Evolutionary conservation across 2,329 filamentous ascomycete genomes (phyloP), one percentile per base, ranked within the genome.

Genomic region (Colletotrichum magnum): DNA sequence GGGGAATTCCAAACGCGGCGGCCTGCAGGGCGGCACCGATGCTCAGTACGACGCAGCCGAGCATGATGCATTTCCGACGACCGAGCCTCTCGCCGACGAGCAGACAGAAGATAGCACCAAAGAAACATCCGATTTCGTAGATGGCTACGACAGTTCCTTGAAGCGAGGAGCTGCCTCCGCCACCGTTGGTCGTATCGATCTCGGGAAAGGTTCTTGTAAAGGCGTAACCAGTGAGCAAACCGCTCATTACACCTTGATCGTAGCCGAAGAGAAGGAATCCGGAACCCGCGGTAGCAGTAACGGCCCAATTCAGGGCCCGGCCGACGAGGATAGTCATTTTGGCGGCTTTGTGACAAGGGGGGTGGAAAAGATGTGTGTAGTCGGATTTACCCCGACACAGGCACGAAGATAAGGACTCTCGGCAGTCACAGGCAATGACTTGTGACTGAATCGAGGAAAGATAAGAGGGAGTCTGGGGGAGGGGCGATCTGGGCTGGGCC

Each of bases 71-170:
- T 74, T 67, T 77, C 63, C 71, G 78, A 69, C 85, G 79, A 21
- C 85, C 85, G 12, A 86, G 73, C 26, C 72, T 76, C 70, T 86
- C 84, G 10, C 84, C 84, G 6, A 81, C 79, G 67, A 74, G 75
- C 62, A 77, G 74, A 32, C 75, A 78, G 62, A 80, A 77, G 62
- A 85, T 78, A 51, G 84, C 80, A 41, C 84, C 83, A 16, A 84
- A 77, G 73, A 85, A 84, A 70, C 83, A 85, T 2, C 85, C 86
- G 24, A 85, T 80, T 63, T 84, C 82, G 65, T 84, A 84, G n/a
- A 84, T 82, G 26, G 82, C 81, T 21, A 83, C 81, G 1, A 84
- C 82, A 32, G 80, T 83, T 21, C 82, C 82, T 72, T 85, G 83
- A 7, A 84, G 73, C 6, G 81, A 82, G 3, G 82, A 79, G 58